Percentiles rank a stretch among this genome's conserved stretches.
Evolutionary conservation across 108 stramenopile genomes (phyloP).

Genomic region (Stephanodiscus triporus): DNA sequence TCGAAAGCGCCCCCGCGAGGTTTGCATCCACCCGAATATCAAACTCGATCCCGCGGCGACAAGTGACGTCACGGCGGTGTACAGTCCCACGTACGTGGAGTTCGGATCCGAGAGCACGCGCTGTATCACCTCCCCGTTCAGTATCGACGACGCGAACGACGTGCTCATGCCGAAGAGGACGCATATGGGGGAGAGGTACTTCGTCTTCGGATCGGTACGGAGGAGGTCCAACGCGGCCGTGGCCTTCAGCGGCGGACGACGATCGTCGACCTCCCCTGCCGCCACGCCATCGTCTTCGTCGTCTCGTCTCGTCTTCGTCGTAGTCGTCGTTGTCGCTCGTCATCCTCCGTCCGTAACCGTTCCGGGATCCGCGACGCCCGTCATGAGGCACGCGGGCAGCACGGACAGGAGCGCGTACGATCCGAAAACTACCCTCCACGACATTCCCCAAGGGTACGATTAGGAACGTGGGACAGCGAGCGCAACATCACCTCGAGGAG

Average conservation of each 20-base stretch:
- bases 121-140: conserved; percentile 78
- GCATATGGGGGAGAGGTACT: conserved; percentile 78
- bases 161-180: conserved; percentile 74
- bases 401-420: conserved; percentile 62
- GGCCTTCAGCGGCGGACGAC: conserved; percentile 42
- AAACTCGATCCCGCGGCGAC: conserved; percentile 68
- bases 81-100: conserved; percentile 65
- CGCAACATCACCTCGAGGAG: conserved; percentile 66
- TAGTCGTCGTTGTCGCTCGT: conserved; percentile 1
- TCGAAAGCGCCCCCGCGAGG: background rate
- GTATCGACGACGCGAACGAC: conserved; percentile 71
- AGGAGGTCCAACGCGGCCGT: conserved; percentile 69
- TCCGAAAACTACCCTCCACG: conserved; percentile 67
- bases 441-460: conserved; percentile 29
- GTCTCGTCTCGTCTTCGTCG: conserved; percentile 12
- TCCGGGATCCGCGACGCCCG: conserved; percentile 35
- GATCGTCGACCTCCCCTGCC: conserved; percentile 11
- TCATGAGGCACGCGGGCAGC: conserved; percentile 50
- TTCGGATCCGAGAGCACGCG: conserved; percentile 59
- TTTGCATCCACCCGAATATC: conserved; percentile 55
- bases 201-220: conserved; percentile 72
- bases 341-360: background rate
- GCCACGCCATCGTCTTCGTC: conserved; percentile 2
- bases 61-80: conserved; percentile 54
- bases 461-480: conserved; percentile 64